phyloP scores from a whole-genome alignment of 805 yeast genomes.

The Lachancea sp. region DNA sequence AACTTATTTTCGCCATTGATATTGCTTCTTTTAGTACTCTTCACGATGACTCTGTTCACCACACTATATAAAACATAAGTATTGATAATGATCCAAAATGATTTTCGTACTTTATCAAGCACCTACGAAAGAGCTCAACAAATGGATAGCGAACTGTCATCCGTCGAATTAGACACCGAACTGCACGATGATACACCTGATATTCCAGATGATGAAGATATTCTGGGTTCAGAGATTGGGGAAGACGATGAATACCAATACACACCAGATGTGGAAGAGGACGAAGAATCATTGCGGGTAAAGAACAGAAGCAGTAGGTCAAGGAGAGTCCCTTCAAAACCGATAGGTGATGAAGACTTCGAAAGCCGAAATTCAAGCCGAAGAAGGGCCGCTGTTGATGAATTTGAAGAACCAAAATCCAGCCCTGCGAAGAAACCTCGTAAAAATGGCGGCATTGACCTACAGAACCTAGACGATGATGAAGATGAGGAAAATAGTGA shows the following conservation, averaged over 20 bases:
- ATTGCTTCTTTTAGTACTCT: no score
- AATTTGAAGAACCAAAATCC: constrained; percentile 4
- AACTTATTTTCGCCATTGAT: no score
- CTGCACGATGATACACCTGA: constrained; percentile 14
- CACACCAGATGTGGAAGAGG: constrained; percentile 14
- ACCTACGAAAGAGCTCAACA: not conserved
- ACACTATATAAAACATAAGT: no score
- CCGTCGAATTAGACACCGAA: constrained; percentile 16
- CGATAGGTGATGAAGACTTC: not conserved
- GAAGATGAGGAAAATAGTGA: constrained; percentile 17
- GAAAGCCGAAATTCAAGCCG: not conserved
- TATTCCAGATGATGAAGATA: constrained; percentile 12
- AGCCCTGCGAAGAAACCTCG: constrained; percentile 5
- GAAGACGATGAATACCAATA: constrained; percentile 12
- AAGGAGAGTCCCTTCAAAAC: constrained; percentile 1
- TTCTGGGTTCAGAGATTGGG: constrained; percentile 10
- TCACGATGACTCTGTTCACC: no score
- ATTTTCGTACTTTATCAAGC: not conserved
- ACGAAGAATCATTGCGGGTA: constrained; percentile 11
- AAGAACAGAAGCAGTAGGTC: constrained; percentile 5
- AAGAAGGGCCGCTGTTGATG: not conserved
- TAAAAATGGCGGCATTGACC: constrained; percentile 5
- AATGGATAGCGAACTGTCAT: constrained; percentile 19
- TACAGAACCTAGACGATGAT: constrained; percentile 10
- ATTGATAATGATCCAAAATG: not conserved